Evolutionary conservation across 163 green algal genomes (phyloP), one percentile per base, ranked within the genome.

Genomic region (Prototheca wickerhamii): DNA sequence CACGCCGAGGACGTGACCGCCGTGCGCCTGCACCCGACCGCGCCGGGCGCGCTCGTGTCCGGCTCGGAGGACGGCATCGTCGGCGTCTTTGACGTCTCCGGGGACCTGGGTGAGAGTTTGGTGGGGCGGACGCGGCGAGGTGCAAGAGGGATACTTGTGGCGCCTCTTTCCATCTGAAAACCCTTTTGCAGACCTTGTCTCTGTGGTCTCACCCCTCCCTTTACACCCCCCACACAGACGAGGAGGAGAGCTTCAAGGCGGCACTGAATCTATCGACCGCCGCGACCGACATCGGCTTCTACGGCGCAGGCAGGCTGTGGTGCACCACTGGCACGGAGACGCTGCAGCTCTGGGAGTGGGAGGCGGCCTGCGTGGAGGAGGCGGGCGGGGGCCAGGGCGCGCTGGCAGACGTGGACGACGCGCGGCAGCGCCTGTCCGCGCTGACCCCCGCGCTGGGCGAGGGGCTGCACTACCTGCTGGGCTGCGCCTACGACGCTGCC

Each of bases 281-380:
- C 1, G 82, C 90, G 2, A 82, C 84, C 62, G 64, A 80, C 57
- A 63, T 92, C 35, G 85, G 82, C 0, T 70, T 88, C 40, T 94
- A 88, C 62, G 87, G 86, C 4, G 8, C 10, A 10, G 40, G 69
- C 44, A 73, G 71, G 31, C 74, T 91, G 60, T 94, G 85, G 85
- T 70, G 77, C 28, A 65, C 68, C 21, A 87, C 75, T 7, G 75
- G 83, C 43, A 89, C 85, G 20, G 87, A 94, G 63, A 78, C 65
- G 6, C 58, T 94, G 55, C 80, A 89, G 73, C 71, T 89, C 26
- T 94, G 87, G 87, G 82, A 94, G 59, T 94, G 87, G 87, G 33
- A 63, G 10, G 68, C 66, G 4, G 81, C 81, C 12, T 87, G 79
- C 65, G 55, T 65, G n/a, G 74, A 86, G 52, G 71, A 80, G 21